These are phyloP conservation scores for Rhododendron williamsianum DNA, from an alignment of 148 eudicot species.

Conservation along the genomic window DNA sequence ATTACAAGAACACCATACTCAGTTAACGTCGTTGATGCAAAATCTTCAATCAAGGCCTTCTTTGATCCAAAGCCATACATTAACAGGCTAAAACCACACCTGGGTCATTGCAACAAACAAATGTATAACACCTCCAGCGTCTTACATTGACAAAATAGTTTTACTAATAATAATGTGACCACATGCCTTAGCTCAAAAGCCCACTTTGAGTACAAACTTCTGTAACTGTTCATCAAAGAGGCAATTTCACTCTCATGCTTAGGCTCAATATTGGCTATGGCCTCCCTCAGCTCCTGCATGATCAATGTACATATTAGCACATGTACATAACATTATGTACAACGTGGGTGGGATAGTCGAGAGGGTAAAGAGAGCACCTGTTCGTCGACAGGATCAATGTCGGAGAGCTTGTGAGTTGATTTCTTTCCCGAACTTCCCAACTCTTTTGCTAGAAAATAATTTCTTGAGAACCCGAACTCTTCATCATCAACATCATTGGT, in stretches of 20 bases:
- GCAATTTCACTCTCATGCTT: constrained; percentile 77
- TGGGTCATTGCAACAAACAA: constrained; percentile 19
- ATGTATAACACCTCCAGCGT: not conserved
- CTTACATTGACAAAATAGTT: not conserved
- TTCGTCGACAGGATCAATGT: constrained; percentile 70
- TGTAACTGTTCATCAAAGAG: constrained; percentile 50
- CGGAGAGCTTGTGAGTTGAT: constrained; percentile 67
- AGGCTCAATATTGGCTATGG: constrained; percentile 50
- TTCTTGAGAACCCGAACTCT: constrained; percentile 79
- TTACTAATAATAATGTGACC: not conserved
- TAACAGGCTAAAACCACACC: constrained; percentile 88
- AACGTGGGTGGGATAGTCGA: not conserved
- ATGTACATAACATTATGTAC: not conserved
- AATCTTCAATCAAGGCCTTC: constrained; percentile 82
- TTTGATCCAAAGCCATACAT: constrained; percentile 99
- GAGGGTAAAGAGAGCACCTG: constrained; percentile 38
- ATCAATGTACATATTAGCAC: not conserved
- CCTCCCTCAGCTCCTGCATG: constrained; percentile 72
- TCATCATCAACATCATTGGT: constrained; percentile 58
- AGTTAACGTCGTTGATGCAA: constrained; percentile 69
- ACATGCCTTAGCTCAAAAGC: constrained; percentile 56
- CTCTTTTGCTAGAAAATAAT: constrained; percentile 84
- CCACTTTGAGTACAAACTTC: constrained; percentile 59
- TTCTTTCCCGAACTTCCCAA: constrained; percentile 52
- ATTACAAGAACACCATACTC: constrained; percentile 70